Evolutionary conservation across 371 early-diverging fungal genomes (phyloP), one percentile per base, ranked within the genome.

Genomic region (Mortierella sp.): DNA sequence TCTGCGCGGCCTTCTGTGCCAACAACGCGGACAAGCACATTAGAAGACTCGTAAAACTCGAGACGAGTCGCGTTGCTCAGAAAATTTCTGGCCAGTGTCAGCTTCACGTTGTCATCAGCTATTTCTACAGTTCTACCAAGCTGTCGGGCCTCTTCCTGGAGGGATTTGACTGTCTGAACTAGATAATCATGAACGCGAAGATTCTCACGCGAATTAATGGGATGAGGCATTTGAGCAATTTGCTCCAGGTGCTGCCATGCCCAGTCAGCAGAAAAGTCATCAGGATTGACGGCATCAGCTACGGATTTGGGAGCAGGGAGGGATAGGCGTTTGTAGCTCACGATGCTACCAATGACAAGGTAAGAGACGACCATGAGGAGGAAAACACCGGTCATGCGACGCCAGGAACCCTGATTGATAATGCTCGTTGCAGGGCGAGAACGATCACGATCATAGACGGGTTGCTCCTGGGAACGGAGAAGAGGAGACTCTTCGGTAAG

Each of bases 211-310:
- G 86, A 83, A 62, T 89, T 91, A 39, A 84, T 81, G 2, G 91
- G 84, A 54, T 90, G 90, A 18, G 91, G 91, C 43, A 77, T 80
- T 40, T 79, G 85, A 2, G 83, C 83, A 39, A 89, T 87, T n/a
- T 83, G 83, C 51, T 73, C 83, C 47, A 91, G 71, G 59, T 91
- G 89, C 24, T 89, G 79, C 72, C 86, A 91, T 1, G 89, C 88
- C 68, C 87, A 87, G 30, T 87, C 66, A 12, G 89, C 87, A 10
- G 89, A 75, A 70, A 88, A 88, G n/a, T 76, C 85, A 57, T 66
- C 32, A 18, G 81, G 66, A 32, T 75, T 65, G 8, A 47, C 54
- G 11, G 89, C 87, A 37, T 88, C 84, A 0, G 70, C 69, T 28
- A 88, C 87, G 22, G 89, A 87, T 18, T 86, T 72, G 0, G 91